These are phyloP conservation scores for Claviceps paspali DNA, from an alignment of 2,329 filamentous ascomycete genomes.

Conservation along the genomic window DNA sequence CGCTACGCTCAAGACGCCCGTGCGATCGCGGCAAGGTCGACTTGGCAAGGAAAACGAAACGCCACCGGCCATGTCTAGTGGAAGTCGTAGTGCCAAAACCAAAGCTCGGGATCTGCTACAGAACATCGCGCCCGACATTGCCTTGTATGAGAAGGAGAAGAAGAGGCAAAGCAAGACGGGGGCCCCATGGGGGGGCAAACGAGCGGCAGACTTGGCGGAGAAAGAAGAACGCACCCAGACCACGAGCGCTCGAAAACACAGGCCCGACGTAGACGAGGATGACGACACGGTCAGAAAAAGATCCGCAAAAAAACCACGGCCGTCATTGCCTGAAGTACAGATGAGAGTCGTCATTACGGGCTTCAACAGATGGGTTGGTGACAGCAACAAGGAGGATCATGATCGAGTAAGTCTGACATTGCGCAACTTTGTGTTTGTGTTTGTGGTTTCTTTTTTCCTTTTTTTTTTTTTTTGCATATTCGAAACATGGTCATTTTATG, in stretches of 20 bases:
- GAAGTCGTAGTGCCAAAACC: conserved; percentile 76
- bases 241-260: conserved; percentile 24
- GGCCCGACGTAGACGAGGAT: conserved; percentile 29
- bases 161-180: conserved; percentile 48
- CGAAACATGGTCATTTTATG: too few species aligned
- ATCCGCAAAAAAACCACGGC: conserved; percentile 47
- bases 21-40: conserved; percentile 28
- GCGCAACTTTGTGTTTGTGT: background rate
- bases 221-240: conserved; percentile 30
- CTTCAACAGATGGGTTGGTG: conserved; percentile 66
- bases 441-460: background rate
- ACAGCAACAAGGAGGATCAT: conserved; percentile 56
- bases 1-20: conserved; percentile 20
- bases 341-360: conserved; percentile 73
- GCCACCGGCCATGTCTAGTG: conserved; percentile 49
- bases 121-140: conserved; percentile 67
- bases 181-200: conserved; percentile 45
- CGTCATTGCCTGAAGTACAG: conserved; percentile 43
- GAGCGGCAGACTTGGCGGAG: conserved; percentile 43
- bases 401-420: conserved; percentile 50
- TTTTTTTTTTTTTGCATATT: background rate
- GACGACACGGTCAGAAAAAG: conserved; percentile 32
- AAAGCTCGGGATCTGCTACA: conserved; percentile 67
- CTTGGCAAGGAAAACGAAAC: conserved; percentile 72
- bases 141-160: conserved; percentile 82